Evolutionary conservation across 441 rosid genomes (phyloP).

Genomic region (Gossypium trilobum): DNA sequence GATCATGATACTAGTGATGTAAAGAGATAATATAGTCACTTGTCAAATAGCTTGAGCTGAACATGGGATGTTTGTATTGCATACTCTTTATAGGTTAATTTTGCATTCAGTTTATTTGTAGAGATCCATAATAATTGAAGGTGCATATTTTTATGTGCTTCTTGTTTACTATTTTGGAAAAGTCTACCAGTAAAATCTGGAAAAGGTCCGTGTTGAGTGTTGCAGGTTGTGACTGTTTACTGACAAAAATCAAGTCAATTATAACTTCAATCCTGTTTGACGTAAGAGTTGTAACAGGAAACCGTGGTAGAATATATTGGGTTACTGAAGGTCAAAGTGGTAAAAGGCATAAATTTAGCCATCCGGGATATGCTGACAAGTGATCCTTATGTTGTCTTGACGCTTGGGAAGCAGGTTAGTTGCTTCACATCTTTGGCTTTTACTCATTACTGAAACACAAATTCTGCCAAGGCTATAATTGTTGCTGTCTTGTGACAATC

Average conservation of each 20-base stretch:
- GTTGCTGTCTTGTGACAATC: not conserved
- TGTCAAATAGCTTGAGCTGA: not conserved
- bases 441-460: not conserved
- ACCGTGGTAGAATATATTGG: conserved; percentile 86
- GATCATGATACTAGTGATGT: not conserved
- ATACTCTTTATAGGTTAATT: not conserved
- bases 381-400: conserved; percentile 81
- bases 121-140: not conserved
- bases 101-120: not conserved
- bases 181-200: not conserved
- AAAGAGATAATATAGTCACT: not conserved
- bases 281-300: conserved; percentile 38
- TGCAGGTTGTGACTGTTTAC: not conserved
- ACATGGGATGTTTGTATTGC: not conserved
- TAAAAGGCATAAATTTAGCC: conserved; percentile 74
- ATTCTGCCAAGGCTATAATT: not conserved
- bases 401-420: conserved; percentile 80
- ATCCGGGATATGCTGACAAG: conserved; percentile 92
- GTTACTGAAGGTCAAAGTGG: conserved; percentile 57
- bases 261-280: conserved; percentile 18
- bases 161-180: not conserved
- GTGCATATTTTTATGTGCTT: too few relatives aligned
- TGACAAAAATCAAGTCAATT: not conserved
- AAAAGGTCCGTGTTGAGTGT: not conserved
- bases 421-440: not conserved